A percentile compares a stretch with the other conserved stretches of the same genome.
Evolutionary conservation across 2,329 filamentous ascomycete genomes (phyloP).

Genomic region (Microsporum ferrugineum): DNA sequence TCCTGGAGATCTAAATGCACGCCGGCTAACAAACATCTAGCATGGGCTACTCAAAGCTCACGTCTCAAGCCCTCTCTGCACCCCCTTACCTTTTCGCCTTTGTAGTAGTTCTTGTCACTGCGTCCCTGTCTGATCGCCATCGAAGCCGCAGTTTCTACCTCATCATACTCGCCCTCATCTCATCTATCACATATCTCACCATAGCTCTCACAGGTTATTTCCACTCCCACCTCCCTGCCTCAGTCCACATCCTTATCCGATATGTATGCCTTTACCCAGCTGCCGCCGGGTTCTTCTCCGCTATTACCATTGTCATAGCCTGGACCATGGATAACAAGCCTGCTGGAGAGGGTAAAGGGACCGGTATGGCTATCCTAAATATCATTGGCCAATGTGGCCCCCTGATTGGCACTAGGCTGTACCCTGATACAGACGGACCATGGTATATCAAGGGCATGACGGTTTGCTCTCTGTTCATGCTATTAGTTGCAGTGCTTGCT

Average conservation of each 20-base stretch:
- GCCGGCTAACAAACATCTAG: conserved; percentile 18
- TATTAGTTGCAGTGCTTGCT: conserved; percentile 47
- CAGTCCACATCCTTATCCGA: conserved; percentile 35
- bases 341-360: conserved; percentile 56
- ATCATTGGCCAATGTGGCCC: conserved; percentile 71
- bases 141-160: conserved; percentile 55
- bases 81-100: conserved; percentile 74
- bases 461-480: conserved; percentile 52
- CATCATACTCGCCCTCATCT: conserved; percentile 57
- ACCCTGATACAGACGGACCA: conserved; percentile 48
- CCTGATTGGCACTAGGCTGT: conserved; percentile 55
- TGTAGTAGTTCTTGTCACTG: conserved; percentile 56
- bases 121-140: conserved; percentile 57
- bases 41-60: conserved; percentile 59
- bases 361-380: conserved; percentile 70
- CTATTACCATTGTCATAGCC: conserved; percentile 72
- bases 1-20: conserved; percentile 8
- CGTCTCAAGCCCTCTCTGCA: conserved; percentile 66
- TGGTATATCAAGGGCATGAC: conserved; percentile 54
- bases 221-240: conserved; percentile 25
- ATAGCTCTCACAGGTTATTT: conserved; percentile 43
- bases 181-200: conserved; percentile 53
- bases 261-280: conserved; percentile 73
- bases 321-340: conserved; percentile 84
- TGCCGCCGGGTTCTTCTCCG: conserved; percentile 67